Evolutionary conservation across 2,329 filamentous ascomycete genomes (phyloP).

Genomic region (Aspergillus felis): DNA sequence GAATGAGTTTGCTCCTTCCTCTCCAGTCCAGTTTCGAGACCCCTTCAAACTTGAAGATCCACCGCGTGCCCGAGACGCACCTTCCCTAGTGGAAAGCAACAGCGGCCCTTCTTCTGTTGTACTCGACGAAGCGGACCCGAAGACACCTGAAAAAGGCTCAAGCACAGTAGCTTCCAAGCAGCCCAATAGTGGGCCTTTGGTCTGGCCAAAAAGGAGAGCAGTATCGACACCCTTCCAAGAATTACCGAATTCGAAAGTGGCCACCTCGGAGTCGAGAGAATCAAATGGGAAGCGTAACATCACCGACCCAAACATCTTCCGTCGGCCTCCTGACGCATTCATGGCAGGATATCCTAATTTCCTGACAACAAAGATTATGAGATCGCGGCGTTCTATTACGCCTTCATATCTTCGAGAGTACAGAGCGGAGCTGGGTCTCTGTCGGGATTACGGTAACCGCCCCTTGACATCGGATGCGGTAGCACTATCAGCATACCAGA

Average conservation of each 20-base stretch:
- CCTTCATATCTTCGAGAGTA: conserved; percentile 25
- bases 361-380: conserved; percentile 11
- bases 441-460: conserved; percentile 14
- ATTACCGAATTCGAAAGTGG: conserved; percentile 23
- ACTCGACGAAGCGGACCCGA: conserved; percentile 22
- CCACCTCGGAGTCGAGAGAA: conserved; percentile 19
- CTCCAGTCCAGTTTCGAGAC: conserved; percentile 28
- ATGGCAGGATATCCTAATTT: conserved; percentile 19
- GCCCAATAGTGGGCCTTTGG: conserved; percentile 26
- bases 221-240: conserved; percentile 27
- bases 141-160: conserved; percentile 17
- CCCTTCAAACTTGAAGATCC: conserved; percentile 23
- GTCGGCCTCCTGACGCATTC: conserved; percentile 30
- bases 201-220: conserved; percentile 27
- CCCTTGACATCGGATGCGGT: conserved; percentile 26
- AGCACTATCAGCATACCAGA: conserved; percentile 25
- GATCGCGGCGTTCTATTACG: conserved; percentile 11
- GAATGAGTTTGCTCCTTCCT: conserved; percentile 17
- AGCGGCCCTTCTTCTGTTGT: conserved; percentile 14
- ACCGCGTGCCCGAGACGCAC: conserved; percentile 5
- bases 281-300: conserved; percentile 36
- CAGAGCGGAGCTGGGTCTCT: conserved; percentile 17
- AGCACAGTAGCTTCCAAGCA: conserved; percentile 27
- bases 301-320: conserved; percentile 38
- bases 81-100: conserved; percentile 8